Base-by-base conservation (phyloP, 1,284 basidiomycete genomes). In the Schizophyllum commune region DNA sequence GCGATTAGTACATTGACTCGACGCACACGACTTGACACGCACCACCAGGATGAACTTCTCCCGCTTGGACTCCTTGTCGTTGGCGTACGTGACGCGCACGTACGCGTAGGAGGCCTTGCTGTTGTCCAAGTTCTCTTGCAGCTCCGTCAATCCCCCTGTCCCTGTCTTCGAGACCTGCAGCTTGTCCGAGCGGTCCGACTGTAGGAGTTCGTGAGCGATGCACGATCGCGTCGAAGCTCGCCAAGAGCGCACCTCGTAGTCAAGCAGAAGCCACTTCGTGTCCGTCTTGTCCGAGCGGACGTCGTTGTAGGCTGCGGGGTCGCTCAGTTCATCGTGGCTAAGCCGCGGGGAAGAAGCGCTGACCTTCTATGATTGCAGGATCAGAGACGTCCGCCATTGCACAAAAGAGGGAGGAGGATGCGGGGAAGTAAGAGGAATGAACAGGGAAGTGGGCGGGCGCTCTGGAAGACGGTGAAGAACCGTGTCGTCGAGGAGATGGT, bases 1-100 rank as follows among this genome's bases (percentile, higher is more conserved):
- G 60, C 63, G 65, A 63, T 58, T 60, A 56, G 58, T 52, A 56
- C 61, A 59, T 17, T 19, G 57, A 47, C 47, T 60, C 32, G 22
- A 32, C 32, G 60, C 60, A 55, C 52, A 62, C 34, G 20, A 55
- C 57, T 58, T 58, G 59, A 62, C 62, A 67, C 62, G 56, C 60
- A 88, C 85, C 73, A 96, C 83, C 69, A 96, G 81, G 66, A 92
- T 83, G 76, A 96, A 96, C 79, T 95, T 96, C 79, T 94, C 89
- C 64, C 94, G 84, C 74, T 81, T 86, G 56, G 86, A 88, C 77
- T 92, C 89, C 77, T 88, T 90, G 77, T 92, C 92, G 70, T 94
- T 96, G 60, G 90, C 82, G 73, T 91, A 96, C 66, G 83, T 81
- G 65, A 96, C 83, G 67, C 92, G 88, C 57, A 78, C 89, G 72